Evolutionary conservation across 257 asterid genomes (phyloP).

Genomic region (Solanum lignicaule): DNA sequence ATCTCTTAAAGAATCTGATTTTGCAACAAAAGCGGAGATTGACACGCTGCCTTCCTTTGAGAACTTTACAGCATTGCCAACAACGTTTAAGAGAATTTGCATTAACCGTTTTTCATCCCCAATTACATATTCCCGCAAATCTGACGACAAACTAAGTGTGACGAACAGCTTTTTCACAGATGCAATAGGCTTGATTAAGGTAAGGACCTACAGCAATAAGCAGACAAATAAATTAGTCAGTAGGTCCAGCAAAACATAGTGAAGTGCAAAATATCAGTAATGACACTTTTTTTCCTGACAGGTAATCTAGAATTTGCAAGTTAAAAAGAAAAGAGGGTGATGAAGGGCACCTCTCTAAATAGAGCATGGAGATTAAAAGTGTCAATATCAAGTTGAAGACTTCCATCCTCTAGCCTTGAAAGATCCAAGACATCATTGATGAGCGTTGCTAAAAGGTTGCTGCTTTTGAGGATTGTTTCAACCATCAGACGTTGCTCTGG

Average conservation of each 20-base stretch:
- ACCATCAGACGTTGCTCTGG: conserved; percentile 99
- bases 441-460: conserved; percentile 91
- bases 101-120: conserved; percentile 92
- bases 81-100: conserved; percentile 77
- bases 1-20: conserved; percentile 71
- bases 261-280: neutral
- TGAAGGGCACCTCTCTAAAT: conserved; percentile 60
- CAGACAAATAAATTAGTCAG: conserved; percentile 12
- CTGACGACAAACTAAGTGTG: conserved; percentile 66
- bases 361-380: conserved; percentile 74
- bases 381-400: conserved; percentile 77
- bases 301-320: neutral
- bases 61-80: conserved; percentile 96
- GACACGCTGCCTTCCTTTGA: conserved; percentile 84
- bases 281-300: neutral
- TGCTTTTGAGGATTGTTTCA: conserved; percentile 90
- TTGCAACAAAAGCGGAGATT: conserved; percentile 69
- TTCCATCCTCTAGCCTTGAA: conserved; percentile 96
- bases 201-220: conserved; percentile 47
- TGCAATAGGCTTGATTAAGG: conserved; percentile 83
- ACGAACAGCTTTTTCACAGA: conserved; percentile 68
- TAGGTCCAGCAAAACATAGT: conserved; percentile 1
- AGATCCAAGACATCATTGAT: conserved; percentile 96
- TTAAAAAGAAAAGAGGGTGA: neutral
- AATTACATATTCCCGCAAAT: conserved; percentile 62